Evolutionary conservation across 2,329 filamentous ascomycete genomes (phyloP).

Genomic region (Cladosporium oxysporum): DNA sequence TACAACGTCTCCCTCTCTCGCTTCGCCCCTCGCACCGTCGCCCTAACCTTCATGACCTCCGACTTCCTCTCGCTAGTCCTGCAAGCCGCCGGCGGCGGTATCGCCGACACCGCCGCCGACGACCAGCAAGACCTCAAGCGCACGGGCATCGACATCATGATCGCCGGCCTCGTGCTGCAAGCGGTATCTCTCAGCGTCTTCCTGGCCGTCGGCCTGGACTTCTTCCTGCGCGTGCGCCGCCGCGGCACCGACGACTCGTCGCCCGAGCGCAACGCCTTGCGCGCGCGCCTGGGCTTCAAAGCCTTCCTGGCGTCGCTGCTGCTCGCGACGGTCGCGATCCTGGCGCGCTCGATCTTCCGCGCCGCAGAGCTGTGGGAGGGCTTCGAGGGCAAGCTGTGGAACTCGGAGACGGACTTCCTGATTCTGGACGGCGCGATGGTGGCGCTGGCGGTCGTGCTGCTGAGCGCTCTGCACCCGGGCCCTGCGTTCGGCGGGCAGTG

Average conservation of each 20-base stretch:
- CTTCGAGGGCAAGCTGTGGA: constrained; percentile 59
- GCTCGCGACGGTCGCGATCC: constrained; percentile 61
- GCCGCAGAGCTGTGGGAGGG: constrained; percentile 65
- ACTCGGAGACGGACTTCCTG: constrained; percentile 52
- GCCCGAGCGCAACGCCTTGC: background rate
- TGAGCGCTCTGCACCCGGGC: constrained; percentile 54
- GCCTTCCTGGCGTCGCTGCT: constrained; percentile 56
- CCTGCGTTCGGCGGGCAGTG: constrained; percentile 32
- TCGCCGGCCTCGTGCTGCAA: constrained; percentile 64
- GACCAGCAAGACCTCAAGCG: constrained; percentile 31
- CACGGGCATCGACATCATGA: constrained; percentile 62
- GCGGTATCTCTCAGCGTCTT: constrained; percentile 60
- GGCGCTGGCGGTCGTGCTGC: constrained; percentile 44
- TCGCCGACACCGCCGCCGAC: constrained; percentile 34
- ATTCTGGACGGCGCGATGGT: constrained; percentile 58
- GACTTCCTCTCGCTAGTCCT: constrained; percentile 58
- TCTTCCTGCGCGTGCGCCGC: constrained; percentile 11
- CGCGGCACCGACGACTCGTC: background rate
- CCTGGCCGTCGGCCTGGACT: constrained; percentile 35
- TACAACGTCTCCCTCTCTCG: constrained; percentile 34
- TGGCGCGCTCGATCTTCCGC: constrained; percentile 64
- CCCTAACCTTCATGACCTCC: constrained; percentile 58
- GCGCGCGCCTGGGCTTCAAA: constrained; percentile 48
- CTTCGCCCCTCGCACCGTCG: constrained; percentile 39
- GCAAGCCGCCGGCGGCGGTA: constrained; percentile 57